Percentiles rank a stretch among this genome's conserved stretches.
Evolutionary conservation across 2,329 filamentous ascomycete genomes (phyloP).

Genomic region (Phialocephala sp.): DNA sequence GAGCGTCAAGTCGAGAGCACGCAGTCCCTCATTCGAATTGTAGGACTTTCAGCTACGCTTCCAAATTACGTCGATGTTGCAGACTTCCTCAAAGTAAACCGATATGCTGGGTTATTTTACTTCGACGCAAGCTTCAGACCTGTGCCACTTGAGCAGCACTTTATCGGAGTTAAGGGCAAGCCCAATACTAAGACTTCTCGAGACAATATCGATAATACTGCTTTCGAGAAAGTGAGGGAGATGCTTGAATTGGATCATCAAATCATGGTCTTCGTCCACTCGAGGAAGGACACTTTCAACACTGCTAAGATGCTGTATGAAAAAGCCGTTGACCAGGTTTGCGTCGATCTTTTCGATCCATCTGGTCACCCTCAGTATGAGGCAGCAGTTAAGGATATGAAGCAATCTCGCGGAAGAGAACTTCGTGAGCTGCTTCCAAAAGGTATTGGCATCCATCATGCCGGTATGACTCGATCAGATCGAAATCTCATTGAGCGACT

Average conservation of each 20-base stretch:
- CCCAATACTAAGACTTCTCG: conserved; percentile 78
- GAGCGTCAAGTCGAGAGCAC: conserved; percentile 97
- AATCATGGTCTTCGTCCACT: conserved; percentile 99
- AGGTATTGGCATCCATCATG: conserved; percentile 93
- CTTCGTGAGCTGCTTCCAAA: conserved; percentile 88
- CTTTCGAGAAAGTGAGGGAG: conserved; percentile 92
- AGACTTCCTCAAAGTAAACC: conserved; percentile 96
- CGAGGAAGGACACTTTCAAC: conserved; percentile 88
- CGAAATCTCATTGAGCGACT: conserved; percentile 94
- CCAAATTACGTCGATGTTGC: conserved; percentile 97
- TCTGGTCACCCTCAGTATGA: conserved; percentile 79
- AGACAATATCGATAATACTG: conserved; percentile 85
- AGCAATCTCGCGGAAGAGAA: conserved; percentile 82
- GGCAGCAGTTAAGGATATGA: conserved; percentile 81
- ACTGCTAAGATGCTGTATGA: conserved; percentile 87
- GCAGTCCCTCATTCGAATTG: conserved; percentile 93
- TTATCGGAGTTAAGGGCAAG: conserved; percentile 95
- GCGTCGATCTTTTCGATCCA: conserved; percentile 83
- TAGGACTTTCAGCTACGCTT: conserved; percentile 92
- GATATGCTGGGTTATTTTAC: conserved; percentile 91
- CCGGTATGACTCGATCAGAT: conserved; percentile 93
- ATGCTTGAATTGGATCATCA: conserved; percentile 95
- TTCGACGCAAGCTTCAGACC: conserved; percentile 96
- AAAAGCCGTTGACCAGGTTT: conserved; percentile 82
- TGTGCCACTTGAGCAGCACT: conserved; percentile 95